Conservation (phyloP, 2,329 filamentous ascomycete species). For the Trichoderma sp. region DNA sequence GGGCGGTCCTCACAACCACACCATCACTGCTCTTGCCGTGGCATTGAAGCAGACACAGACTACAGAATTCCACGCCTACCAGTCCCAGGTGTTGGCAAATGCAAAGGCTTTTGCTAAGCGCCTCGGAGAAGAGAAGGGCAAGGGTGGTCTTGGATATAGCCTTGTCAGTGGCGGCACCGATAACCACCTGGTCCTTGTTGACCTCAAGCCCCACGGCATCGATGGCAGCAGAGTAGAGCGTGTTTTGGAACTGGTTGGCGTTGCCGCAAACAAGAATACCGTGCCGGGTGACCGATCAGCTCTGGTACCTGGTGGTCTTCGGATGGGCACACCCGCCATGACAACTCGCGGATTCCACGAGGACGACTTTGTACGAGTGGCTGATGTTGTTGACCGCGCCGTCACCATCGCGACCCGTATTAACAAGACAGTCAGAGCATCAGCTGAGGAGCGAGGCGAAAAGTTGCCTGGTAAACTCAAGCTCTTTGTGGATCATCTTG, state of each 20-base stretch:
- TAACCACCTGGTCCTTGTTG: conserved; percentile 92
- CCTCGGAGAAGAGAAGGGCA: conserved; percentile 67
- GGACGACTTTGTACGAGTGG: conserved; percentile 83
- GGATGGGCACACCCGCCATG: conserved; percentile 97
- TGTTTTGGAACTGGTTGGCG: conserved; percentile 86
- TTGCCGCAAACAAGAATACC: conserved; percentile 99
- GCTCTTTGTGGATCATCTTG: conserved; percentile 68
- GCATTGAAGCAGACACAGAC: conserved; percentile 91
- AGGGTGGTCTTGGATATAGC: conserved; percentile 78
- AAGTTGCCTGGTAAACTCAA: conserved; percentile 66
- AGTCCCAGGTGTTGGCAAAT: conserved; percentile 86
- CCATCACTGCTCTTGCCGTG: conserved; percentile 92
- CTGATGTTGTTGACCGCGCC: conserved; percentile 80
- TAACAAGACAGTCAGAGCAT: conserved; percentile 70
- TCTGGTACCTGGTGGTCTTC: conserved; percentile 86
- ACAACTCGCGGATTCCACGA: conserved; percentile 91
- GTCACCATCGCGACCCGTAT: conserved; percentile 77
- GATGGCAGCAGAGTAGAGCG: conserved; percentile 90
- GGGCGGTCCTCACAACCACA: conserved; percentile 98
- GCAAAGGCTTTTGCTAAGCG: conserved; percentile 80
- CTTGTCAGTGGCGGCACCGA: conserved; percentile 94
- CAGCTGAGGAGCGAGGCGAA: conserved; percentile 66
- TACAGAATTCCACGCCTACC: conserved; percentile 89
- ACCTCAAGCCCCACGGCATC: conserved; percentile 84
- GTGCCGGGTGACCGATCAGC: conserved; percentile 94